phyloP scores from a whole-genome alignment of 2,329 filamentous ascomycete species.

The Cyphellophora europaea region DNA sequence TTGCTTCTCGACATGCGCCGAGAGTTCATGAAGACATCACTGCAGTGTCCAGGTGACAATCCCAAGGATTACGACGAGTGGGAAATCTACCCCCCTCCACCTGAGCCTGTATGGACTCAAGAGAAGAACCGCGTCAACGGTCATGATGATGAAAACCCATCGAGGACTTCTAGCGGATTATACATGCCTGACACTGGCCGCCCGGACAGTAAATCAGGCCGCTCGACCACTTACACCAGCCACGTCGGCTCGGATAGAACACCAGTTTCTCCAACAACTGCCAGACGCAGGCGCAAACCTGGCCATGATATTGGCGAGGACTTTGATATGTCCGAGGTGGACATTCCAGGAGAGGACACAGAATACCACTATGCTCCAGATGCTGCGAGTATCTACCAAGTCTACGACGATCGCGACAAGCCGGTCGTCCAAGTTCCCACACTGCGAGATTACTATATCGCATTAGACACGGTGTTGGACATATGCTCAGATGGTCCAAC shows the following conservation, averaged over 20 bases:
- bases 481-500: conserved; percentile 92
- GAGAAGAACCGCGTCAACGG: conserved; percentile 40
- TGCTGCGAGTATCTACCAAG: conserved; percentile 79
- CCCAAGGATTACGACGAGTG: conserved; percentile 76
- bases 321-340: conserved; percentile 66
- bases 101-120: conserved; percentile 79
- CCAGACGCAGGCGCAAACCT: conserved; percentile 63
- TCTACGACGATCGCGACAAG: conserved; percentile 59
- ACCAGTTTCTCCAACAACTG: conserved; percentile 32
- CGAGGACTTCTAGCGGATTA: background rate
- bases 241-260: conserved; percentile 21
- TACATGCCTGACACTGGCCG: background rate
- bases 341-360: conserved; percentile 63
- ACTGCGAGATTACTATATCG: conserved; percentile 90
- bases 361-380: conserved; percentile 73
- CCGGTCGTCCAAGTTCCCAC: conserved; percentile 81
- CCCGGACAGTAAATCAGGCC: background rate
- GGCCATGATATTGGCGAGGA: conserved; percentile 87
- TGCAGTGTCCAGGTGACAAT: conserved; percentile 75
- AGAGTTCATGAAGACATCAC: conserved; percentile 78
- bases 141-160: conserved; percentile 2
- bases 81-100: conserved; percentile 84
- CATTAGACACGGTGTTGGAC: conserved; percentile 74
- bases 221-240: background rate
- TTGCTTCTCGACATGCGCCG: conserved; percentile 78